Evolutionary conservation across 768 basidiomycete species (phyloP).

Genomic region (Strobilomyces confusus): DNA sequence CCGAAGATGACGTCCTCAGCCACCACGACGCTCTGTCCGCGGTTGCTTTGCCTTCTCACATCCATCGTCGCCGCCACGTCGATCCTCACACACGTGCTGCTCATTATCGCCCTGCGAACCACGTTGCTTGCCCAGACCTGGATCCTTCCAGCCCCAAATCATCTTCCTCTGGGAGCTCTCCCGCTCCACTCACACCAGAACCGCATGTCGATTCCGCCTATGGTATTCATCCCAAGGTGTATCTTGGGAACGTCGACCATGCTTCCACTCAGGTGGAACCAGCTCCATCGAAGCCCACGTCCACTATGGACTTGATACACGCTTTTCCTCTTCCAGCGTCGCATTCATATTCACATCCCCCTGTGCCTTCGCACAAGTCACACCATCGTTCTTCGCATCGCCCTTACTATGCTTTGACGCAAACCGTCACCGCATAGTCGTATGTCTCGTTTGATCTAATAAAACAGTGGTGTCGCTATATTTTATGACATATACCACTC

Average conservation of each 20-base stretch:
- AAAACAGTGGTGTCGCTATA: slow-evolving; percentile 31
- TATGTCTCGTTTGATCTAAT: not conserved
- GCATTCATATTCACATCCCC: slow-evolving; percentile 21
- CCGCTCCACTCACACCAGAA: slow-evolving; percentile 32
- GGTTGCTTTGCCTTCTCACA: slow-evolving; percentile 25
- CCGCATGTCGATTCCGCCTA: slow-evolving; percentile 18
- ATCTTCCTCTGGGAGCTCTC: slow-evolving; percentile 34
- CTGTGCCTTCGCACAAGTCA: slow-evolving; percentile 22
- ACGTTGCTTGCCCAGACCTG: slow-evolving; percentile 38
- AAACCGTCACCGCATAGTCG: slow-evolving; percentile 22
- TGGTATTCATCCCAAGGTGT: slow-evolving; percentile 24
- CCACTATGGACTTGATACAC: slow-evolving; percentile 42
- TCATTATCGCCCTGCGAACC: slow-evolving; percentile 17
- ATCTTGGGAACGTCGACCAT: slow-evolving; percentile 25
- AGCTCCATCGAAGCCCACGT: slow-evolving; percentile 18
- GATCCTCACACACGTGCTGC: slow-evolving; percentile 18
- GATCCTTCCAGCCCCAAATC: slow-evolving; percentile 40
- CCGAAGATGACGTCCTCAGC: slow-evolving; percentile 58
- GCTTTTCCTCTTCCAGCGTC: slow-evolving; percentile 46
- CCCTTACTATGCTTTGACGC: slow-evolving; percentile 15
- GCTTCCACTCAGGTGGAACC: slow-evolving; percentile 27
- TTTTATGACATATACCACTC: slow-evolving; percentile 33
- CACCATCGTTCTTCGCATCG: slow-evolving; percentile 26
- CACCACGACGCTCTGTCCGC: slow-evolving; percentile 37
- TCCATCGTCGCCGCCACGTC: slow-evolving; percentile 26